Base-by-base conservation (phyloP, 208 protist genomes). In the Trypanosoma melophagium region DNA sequence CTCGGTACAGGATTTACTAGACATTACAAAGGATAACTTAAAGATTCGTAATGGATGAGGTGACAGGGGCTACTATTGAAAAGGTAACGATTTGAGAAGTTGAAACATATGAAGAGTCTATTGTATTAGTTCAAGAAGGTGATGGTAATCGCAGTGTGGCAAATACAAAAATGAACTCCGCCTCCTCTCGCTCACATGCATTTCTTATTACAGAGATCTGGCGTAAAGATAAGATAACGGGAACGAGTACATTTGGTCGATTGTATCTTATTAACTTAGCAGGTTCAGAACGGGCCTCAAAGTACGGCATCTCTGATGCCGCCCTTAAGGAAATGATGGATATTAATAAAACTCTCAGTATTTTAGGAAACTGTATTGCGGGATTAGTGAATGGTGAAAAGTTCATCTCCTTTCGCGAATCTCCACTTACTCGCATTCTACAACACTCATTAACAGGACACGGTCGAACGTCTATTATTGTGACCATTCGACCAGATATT, bases 81-180 rank as follows among this genome's bases (percentile, higher is more conserved):
- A 64, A 64, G 14, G 65, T 58, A n/a, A 83, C 90, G 0, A 87
- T 95, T 64, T 93, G 87, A 80, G 62, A 90, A 3, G 93, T 97
- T 22, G 61, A 77, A 21, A 89, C 66, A 13, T 86, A 89, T 4
- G 57, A 92, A 58, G 91, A 98, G 31, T 89, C 97, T 56, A 96
- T 93, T 69, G 82, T 63, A 19, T 83, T 96, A 19, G 84, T 98
- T 74, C 83, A 89, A 22, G 81, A 93, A 40, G 95, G 93, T 17
- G 87, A 81, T 62, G 84, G 87, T 63, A 83, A 84, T 17, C 85
- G 94, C 25, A 94, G 79, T 13, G 89, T 92, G 22, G 92, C 87
- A 13, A 81, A 84, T 10, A 98, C 94, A n/a, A 77, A 71, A 24
- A 97, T 97, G 86, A 97, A 98, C 69, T 83, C 74, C 3, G 85